phyloP scores from a whole-genome alignment of 176 grass and related monocot species.

The Oryza rufipogon region DNA sequence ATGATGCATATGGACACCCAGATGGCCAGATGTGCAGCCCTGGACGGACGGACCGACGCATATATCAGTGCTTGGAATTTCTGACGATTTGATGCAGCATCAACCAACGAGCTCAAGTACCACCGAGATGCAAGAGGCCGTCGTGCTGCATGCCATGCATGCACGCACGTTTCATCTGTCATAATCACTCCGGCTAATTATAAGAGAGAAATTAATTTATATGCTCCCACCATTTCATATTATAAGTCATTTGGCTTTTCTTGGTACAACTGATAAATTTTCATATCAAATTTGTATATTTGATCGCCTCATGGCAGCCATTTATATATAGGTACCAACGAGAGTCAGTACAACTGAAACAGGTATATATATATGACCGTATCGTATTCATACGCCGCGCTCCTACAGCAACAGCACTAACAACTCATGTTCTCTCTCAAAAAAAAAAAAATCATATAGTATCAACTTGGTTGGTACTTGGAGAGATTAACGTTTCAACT shows the following conservation, averaged over 20 bases:
- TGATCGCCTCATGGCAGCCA: background rate
- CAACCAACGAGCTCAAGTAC: background rate
- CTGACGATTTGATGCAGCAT: background rate
- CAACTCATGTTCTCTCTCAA: background rate
- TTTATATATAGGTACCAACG: background rate
- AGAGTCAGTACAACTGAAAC: too few relatives aligned
- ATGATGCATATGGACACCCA: background rate
- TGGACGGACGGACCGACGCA: background rate
- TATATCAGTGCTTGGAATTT: background rate
- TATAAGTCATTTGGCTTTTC: too few relatives aligned
- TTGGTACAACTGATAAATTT: too few relatives aligned
- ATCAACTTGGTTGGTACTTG: too few relatives aligned
- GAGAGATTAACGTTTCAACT: too few relatives aligned
- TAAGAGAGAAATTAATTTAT: background rate
- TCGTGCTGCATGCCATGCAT: background rate
- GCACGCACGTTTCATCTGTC: background rate
- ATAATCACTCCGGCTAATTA: background rate
- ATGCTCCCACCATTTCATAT: too few relatives aligned
- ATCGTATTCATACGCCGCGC: background rate
- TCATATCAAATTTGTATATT: too few relatives aligned
- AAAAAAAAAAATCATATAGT: background rate
- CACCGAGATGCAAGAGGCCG: background rate
- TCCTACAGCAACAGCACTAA: conserved; percentile 18
- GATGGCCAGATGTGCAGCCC: background rate
- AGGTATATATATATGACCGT: background rate